Evolutionary conservation across 1,284 basidiomycete species (phyloP).

Genomic region (Moesziomyces globuligerus): DNA sequence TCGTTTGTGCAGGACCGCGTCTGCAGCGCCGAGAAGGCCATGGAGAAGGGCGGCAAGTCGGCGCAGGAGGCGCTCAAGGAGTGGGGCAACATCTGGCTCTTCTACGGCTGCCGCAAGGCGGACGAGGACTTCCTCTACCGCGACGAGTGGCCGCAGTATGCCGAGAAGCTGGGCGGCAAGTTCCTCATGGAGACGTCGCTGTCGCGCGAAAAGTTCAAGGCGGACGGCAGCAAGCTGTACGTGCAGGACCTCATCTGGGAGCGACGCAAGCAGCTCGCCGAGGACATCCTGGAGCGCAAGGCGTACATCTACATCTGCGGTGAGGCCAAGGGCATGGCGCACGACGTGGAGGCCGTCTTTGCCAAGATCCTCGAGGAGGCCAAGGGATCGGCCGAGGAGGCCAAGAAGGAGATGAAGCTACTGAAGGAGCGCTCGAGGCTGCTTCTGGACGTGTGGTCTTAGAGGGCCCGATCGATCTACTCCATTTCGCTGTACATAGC

Average conservation of each 20-base stretch:
- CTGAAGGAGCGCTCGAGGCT: conserved; percentile 54
- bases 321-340: conserved; percentile 95
- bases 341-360: conserved; percentile 88
- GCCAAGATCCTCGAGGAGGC: conserved; percentile 89
- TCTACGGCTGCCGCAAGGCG: conserved; percentile 91
- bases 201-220: conserved; percentile 79
- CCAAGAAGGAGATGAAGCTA: conserved; percentile 48
- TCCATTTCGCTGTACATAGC: no score
- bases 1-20: conserved; percentile 98
- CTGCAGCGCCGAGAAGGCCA: conserved; percentile 88
- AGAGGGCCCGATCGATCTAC: background rate
- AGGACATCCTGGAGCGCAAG: conserved; percentile 89
- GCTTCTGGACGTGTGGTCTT: conserved; percentile 49
- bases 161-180: conserved; percentile 85
- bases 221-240: conserved; percentile 94
- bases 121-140: conserved; percentile 91
- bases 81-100: conserved; percentile 93
- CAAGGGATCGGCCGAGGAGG: conserved; percentile 81
- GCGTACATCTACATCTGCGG: conserved; percentile 82
- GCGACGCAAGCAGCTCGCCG: conserved; percentile 74
- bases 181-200: conserved; percentile 88
- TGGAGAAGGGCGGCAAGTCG: conserved; percentile 87
- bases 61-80: conserved; percentile 88
- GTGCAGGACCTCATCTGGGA: conserved; percentile 79
- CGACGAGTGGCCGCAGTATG: conserved; percentile 92